Conservation (phyloP, 2,329 filamentous ascomycete genomes). For the Cercospora canescens region DNA sequence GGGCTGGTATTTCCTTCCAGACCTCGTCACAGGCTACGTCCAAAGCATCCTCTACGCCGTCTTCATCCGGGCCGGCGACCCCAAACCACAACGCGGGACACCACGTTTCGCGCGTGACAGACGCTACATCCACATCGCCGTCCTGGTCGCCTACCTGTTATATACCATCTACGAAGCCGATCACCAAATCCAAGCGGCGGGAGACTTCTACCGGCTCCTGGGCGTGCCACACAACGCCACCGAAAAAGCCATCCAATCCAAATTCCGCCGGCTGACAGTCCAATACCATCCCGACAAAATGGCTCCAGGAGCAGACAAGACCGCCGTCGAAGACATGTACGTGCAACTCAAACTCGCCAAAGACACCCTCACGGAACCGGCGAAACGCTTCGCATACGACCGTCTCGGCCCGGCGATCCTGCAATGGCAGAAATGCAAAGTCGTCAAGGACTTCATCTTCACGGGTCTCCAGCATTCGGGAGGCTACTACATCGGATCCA, state of each 20-base stretch:
- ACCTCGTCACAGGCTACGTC: constrained; percentile 71
- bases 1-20: constrained; percentile 64
- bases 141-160: constrained; percentile 79
- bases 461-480: constrained; percentile 62
- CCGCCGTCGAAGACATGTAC: constrained; percentile 60
- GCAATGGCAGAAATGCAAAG: constrained; percentile 65
- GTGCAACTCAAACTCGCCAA: constrained; percentile 80
- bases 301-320: constrained; percentile 40
- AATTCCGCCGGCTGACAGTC: constrained; percentile 74
- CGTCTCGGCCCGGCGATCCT: constrained; percentile 76
- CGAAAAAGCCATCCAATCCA: constrained; percentile 77
- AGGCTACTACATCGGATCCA: constrained; percentile 62
- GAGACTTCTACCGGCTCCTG: constrained; percentile 79
- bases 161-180: constrained; percentile 95
- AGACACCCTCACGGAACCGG: constrained; percentile 77
- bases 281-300: constrained; percentile 84
- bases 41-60: constrained; percentile 85
- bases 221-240: constrained; percentile 67
- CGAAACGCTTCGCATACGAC: constrained; percentile 83
- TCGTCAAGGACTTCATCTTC: constrained; percentile 71
- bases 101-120: constrained; percentile 71
- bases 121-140: constrained; percentile 77
- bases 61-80: constrained; percentile 85
- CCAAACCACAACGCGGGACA: constrained; percentile 69
- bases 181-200: constrained; percentile 68